Conservation (phyloP, 2,329 filamentous ascomycete species). For the Sclerotinia trifoliorum region DNA sequence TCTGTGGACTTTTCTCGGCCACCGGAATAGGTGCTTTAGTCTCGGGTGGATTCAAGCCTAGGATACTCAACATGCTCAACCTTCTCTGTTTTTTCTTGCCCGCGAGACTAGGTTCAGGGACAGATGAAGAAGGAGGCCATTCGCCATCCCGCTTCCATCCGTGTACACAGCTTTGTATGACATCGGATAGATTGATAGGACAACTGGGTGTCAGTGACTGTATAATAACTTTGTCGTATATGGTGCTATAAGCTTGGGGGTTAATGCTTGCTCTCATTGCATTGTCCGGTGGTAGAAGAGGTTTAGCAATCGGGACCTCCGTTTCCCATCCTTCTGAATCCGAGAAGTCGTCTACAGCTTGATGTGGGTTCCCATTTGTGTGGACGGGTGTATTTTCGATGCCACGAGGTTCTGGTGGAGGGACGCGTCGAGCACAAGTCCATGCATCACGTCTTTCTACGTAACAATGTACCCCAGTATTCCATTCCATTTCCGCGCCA, state of each 20-base stretch:
- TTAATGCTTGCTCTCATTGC: constrained; percentile 75
- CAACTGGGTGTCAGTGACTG: constrained; percentile 79
- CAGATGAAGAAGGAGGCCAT: constrained; percentile 71
- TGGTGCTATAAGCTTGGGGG: constrained; percentile 70
- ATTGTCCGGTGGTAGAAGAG: constrained; percentile 71
- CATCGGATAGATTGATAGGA: constrained; percentile 81
- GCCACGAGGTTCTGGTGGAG: constrained; percentile 37
- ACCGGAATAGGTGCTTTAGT: constrained; percentile 12
- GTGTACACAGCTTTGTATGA: constrained; percentile 76
- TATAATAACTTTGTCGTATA: constrained; percentile 86
- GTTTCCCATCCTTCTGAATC: constrained; percentile 36
- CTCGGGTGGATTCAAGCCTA: constrained; percentile 30
- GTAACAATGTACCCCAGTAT: constrained; percentile 79
- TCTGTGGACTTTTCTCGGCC: constrained; percentile 20
- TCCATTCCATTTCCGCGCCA: constrained; percentile 70
- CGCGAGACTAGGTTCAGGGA: constrained; percentile 41
- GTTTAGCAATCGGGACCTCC: constrained; percentile 66
- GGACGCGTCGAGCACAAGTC: constrained; percentile 69
- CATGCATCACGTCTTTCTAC: constrained; percentile 75
- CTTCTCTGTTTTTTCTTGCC: constrained; percentile 33
- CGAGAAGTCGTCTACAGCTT: constrained; percentile 28
- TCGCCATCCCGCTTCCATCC: constrained; percentile 94
- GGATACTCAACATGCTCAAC: constrained; percentile 36
- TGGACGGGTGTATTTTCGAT: constrained; percentile 39
- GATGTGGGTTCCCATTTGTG: constrained; percentile 31